Base-by-base conservation (phyloP, 2,329 filamentous ascomycete species). In the Paecilomyces niveus region DNA sequence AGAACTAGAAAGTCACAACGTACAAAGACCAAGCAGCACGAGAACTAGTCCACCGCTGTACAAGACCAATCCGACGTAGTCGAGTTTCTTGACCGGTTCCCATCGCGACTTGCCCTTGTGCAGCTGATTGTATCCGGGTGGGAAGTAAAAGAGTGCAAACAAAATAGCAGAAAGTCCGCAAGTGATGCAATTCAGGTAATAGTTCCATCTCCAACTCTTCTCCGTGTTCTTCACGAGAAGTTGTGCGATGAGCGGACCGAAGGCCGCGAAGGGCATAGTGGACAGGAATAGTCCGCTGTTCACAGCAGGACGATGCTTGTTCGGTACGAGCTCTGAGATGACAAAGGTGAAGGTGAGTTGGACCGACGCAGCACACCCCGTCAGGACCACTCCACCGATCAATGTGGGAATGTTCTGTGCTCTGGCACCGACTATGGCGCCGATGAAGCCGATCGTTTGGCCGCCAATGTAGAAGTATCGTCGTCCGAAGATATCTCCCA, bases 171-270 rank as follows among this genome's bases (percentile, higher is more conserved):
- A 69, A 22, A 78, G 58, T n/a, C 69, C 71, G 35, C 70, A 73
- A 57, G 78, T 69, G 56, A 80, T 78, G 62, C 78, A 77, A 58
- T 75, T 76, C 3, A 83, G 63, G 62, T 79, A 81, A 65, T 79
- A 83, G 57, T 69, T 75, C 78, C 79, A 81, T 49, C 81, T 72
- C 80, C 80, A 83, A 18, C 70, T 67, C 3, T 72, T 64, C 3
- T 62, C 65, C 0, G 79, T 81, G 54, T 78, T 71, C 24, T 71
- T 58, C 57, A 79, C 75, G 39, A 81, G 72, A 3, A 70, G 67
- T n/a, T 76, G 70, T 2, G 79, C 79, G 57, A 82, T 78, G 51
- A 80, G 67, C 18, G 78, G 78, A 0, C 79, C 80, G 32, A 66
- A 64, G 21, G 56, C 64, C 24, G 57, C 65, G 54, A 63, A 65